Evolutionary conservation across 805 yeast species (phyloP).

Genomic region (Candida tammaniensis): DNA sequence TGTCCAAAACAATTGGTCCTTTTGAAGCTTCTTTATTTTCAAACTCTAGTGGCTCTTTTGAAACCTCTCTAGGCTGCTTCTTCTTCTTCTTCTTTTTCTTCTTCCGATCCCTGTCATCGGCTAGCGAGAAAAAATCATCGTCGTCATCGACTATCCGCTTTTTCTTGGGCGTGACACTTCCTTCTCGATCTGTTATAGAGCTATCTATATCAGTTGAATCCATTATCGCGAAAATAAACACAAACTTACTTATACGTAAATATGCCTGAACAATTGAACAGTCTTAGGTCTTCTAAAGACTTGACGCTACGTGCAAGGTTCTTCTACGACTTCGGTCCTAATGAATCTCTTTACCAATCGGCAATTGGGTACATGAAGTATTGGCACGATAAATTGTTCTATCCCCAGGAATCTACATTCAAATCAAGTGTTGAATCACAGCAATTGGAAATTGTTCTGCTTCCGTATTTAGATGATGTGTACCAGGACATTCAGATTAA

Average conservation of each 20-base stretch:
- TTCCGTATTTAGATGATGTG: neutral
- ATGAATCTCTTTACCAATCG: conserved; percentile 39
- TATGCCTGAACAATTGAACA: conserved; percentile 8
- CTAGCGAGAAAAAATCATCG: conserved; percentile 9
- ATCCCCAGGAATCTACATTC: conserved; percentile 30
- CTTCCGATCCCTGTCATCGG: neutral
- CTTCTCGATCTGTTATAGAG: conserved; percentile 1
- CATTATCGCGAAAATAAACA: conserved; percentile 6
- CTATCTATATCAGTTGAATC: neutral
- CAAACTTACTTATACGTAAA: neutral
- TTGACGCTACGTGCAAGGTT: conserved; percentile 30
- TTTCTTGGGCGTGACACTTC: neutral
- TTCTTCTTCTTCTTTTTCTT: conserved; percentile 9
- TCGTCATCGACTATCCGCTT: conserved; percentile 3
- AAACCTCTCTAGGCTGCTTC: neutral
- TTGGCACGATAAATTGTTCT: conserved; percentile 51
- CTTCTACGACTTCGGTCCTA: conserved; percentile 46
- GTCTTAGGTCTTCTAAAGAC: conserved; percentile 14
- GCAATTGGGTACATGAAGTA: conserved; percentile 44
- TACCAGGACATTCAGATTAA: neutral
- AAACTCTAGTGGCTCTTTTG: too few relatives aligned
- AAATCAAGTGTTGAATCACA: conserved; percentile 2
- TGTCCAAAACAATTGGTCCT: too few relatives aligned
- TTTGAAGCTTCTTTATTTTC: too few relatives aligned
- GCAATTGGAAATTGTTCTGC: neutral